Evolutionary conservation across 495 filamentous ascomycete species (phyloP).

Genomic region (Cenococcum geophilum): DNA sequence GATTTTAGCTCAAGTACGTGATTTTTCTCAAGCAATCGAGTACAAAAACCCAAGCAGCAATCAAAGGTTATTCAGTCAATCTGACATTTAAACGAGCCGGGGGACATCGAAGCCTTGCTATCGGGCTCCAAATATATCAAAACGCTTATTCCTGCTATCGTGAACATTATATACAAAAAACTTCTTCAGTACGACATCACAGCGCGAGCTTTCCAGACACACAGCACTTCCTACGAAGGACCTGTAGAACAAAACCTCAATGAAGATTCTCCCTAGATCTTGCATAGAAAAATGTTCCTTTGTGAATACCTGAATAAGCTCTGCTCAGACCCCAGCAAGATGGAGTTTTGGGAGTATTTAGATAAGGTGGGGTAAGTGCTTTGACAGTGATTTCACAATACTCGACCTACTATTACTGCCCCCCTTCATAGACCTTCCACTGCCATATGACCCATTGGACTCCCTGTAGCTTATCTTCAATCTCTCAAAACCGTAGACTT

Average conservation of each 20-base stretch:
- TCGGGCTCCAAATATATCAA: constrained; percentile 67
- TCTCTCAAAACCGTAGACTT: too few relatives aligned
- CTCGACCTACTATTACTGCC: not conserved
- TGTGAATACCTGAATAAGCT: constrained; percentile 63
- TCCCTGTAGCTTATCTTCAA: too few relatives aligned
- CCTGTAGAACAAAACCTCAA: constrained; percentile 55
- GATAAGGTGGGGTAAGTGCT: constrained; percentile 60
- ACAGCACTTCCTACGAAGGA: constrained; percentile 56
- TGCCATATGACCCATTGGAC: too few relatives aligned
- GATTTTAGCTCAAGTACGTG: constrained; percentile 62
- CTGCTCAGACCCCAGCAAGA: constrained; percentile 62
- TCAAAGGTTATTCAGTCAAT: not conserved
- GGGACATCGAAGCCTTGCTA: constrained; percentile 60
- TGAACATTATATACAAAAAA: constrained; percentile 75
- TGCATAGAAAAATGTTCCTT: constrained; percentile 71
- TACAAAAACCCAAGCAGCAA: not conserved
- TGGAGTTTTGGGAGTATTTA: constrained; percentile 73
- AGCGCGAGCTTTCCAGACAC: constrained; percentile 60
- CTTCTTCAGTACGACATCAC: constrained; percentile 70
- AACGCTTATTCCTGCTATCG: constrained; percentile 61
- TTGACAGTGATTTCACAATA: not conserved
- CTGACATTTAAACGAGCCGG: constrained; percentile 35
- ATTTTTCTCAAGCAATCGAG: not conserved
- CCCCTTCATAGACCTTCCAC: not conserved
- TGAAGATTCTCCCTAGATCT: constrained; percentile 63